A percentile compares a stretch with the other conserved stretches of the same genome.
These are phyloP conservation scores for Pseudogymnoascus sp. DNA, from an alignment of 2,329 filamentous ascomycete species.

Conservation along the genomic window DNA sequence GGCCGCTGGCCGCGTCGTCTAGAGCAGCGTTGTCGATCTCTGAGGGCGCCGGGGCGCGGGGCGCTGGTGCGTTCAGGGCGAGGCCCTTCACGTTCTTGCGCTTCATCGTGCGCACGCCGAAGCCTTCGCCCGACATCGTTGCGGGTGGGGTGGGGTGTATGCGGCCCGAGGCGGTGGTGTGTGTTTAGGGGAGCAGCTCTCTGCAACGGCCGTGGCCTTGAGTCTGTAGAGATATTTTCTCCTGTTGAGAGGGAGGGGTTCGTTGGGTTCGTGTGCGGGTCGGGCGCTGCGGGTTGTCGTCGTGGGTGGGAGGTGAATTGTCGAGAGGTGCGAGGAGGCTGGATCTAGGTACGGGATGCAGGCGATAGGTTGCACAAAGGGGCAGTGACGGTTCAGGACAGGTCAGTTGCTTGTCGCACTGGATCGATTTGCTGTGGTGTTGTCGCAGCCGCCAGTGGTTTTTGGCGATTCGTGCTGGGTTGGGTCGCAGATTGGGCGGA, in stretches of 20 bases:
- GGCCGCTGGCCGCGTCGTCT: slow-evolving; percentile 45
- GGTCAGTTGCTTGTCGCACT: slow-evolving; percentile 52
- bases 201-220: background rate
- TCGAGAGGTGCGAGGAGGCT: background rate
- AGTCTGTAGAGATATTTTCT: background rate
- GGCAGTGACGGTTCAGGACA: background rate
- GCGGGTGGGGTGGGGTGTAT: background rate
- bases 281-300: background rate
- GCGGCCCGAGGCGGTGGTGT: background rate
- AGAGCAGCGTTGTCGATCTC: slow-evolving; percentile 46
- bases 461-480: slow-evolving; percentile 3
- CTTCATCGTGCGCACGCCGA: slow-evolving; percentile 79
- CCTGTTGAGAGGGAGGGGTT: background rate
- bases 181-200: background rate
- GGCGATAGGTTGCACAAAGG: background rate
- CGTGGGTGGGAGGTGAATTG: background rate
- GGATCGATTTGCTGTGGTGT: slow-evolving; percentile 52
- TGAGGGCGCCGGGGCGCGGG: slow-evolving; percentile 64
- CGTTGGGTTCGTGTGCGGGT: background rate
- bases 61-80: slow-evolving; percentile 71
- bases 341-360: background rate
- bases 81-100: slow-evolving; percentile 98
- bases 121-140: slow-evolving; percentile 51
- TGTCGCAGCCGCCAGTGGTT: background rate
- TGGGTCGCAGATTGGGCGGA: slow-evolving; percentile 8